These are phyloP conservation scores for Phylloboletellus chloephorus DNA, from an alignment of 1,284 basidiomycete genomes.

Conservation along the genomic window DNA sequence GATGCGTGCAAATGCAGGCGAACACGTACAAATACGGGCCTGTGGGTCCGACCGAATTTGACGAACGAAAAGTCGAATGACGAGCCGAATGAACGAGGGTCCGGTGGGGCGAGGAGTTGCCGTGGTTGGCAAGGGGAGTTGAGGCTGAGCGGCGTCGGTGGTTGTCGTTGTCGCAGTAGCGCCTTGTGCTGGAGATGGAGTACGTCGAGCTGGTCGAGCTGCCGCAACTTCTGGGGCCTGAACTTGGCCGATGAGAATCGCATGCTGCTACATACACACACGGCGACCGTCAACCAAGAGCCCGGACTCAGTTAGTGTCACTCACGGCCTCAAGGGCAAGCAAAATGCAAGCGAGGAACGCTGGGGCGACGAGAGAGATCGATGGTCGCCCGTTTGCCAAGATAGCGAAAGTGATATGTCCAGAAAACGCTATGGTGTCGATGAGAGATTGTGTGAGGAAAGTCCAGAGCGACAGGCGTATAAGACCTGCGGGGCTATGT, in stretches of 20 bases:
- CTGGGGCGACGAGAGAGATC: slow-evolving; percentile 73
- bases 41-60: slow-evolving; percentile 66
- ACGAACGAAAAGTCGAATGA: slow-evolving; percentile 49
- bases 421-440: slow-evolving; percentile 78
- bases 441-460: slow-evolving; percentile 73
- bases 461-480: slow-evolving; percentile 75
- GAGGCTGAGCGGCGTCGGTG: slow-evolving; percentile 12
- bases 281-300: slow-evolving; percentile 1
- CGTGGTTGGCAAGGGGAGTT: slow-evolving; percentile 15
- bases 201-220: slow-evolving; percentile 22
- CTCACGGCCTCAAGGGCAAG: slow-evolving; percentile 71
- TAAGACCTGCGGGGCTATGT: slow-evolving; percentile 73
- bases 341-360: slow-evolving; percentile 68
- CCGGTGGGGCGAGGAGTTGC: slow-evolving; percentile 14
- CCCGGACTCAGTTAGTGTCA: slow-evolving; percentile 7
- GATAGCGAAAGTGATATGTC: slow-evolving; percentile 81
- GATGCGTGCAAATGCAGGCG: not conserved
- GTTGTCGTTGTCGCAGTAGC: not conserved
- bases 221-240: slow-evolving; percentile 71
- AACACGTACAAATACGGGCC: slow-evolving; percentile 57
- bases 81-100: slow-evolving; percentile 43
- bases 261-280: slow-evolving; percentile 62
- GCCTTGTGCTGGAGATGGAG: slow-evolving; percentile 9
- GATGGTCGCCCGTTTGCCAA: slow-evolving; percentile 75
- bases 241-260: slow-evolving; percentile 71